phyloP scores from a whole-genome alignment of 2,329 filamentous ascomycete species.

The Aspergillus thermomutatus region DNA sequence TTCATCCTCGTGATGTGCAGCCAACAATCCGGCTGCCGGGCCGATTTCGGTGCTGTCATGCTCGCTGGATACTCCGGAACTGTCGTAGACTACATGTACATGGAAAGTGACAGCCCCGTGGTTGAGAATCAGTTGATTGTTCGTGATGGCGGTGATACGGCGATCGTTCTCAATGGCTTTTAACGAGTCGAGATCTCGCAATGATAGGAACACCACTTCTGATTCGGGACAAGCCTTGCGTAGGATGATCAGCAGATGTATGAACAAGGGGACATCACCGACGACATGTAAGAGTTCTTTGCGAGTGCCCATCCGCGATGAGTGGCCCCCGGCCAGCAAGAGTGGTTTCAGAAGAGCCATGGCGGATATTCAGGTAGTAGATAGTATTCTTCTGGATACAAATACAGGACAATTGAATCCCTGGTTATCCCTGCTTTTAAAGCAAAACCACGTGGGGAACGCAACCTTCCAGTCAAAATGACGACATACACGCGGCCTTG shows the following conservation, averaged over 20 bases:
- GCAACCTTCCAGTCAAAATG: not conserved
- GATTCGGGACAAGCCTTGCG: not conserved
- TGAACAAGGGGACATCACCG: conserved; percentile 25
- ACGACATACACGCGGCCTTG: not conserved
- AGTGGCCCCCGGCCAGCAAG: conserved; percentile 31
- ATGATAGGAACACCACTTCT: conserved; percentile 14
- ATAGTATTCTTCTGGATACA: too few relatives aligned
- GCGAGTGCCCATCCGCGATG: conserved; percentile 27
- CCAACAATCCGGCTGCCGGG: conserved; percentile 28
- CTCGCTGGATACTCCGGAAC: not conserved
- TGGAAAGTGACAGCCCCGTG: not conserved
- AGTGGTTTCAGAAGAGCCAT: conserved; percentile 19
- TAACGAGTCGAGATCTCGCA: not conserved
- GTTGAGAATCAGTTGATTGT: not conserved
- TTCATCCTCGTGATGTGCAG: conserved; percentile 25
- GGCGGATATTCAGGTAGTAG: not conserved
- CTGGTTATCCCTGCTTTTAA: not conserved
- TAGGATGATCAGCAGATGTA: conserved; percentile 14
- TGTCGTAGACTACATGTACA: conserved; percentile 1
- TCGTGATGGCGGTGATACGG: not conserved
- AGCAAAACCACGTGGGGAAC: not conserved
- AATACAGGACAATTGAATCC: not conserved
- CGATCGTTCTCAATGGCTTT: not conserved
- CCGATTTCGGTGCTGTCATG: conserved; percentile 11
- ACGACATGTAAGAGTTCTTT: conserved; percentile 32